Conservation (phyloP, 345 rosid species). For the Ceriops decandra region DNA sequence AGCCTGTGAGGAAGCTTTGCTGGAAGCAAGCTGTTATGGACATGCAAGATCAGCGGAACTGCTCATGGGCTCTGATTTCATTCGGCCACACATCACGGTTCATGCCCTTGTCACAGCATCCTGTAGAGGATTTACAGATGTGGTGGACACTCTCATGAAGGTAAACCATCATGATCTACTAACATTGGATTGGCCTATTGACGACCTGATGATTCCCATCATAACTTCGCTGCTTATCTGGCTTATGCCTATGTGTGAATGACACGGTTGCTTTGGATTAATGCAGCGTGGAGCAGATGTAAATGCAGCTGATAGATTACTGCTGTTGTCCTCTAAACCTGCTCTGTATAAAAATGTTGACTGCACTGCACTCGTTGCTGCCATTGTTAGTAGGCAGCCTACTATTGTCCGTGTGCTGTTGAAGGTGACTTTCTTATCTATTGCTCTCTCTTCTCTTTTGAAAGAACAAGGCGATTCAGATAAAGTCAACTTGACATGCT, state of each 20-base stretch:
- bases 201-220: background rate
- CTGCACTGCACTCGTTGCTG: slow-evolving; percentile 82
- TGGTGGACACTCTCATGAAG: slow-evolving; percentile 63
- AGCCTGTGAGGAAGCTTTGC: slow-evolving; percentile 90
- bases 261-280: slow-evolving; percentile 5
- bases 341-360: slow-evolving; percentile 79
- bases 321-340: slow-evolving; percentile 84
- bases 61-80: slow-evolving; percentile 82
- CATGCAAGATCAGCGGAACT: slow-evolving; percentile 59
- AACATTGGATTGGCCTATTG: background rate
- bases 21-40: slow-evolving; percentile 83
- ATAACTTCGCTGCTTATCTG: background rate
- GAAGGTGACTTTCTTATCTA: slow-evolving; percentile 46
- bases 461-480: background rate
- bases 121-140: slow-evolving; percentile 76
- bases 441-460: background rate
- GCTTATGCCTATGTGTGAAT: background rate
- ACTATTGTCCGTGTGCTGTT: slow-evolving; percentile 58
- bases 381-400: slow-evolving; percentile 80
- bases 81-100: slow-evolving; percentile 78
- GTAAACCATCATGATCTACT: slow-evolving; percentile 32
- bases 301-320: slow-evolving; percentile 53
- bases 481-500: background rate
- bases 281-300: slow-evolving; percentile 81
- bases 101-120: slow-evolving; percentile 88